Base-by-base conservation (phyloP, 2,329 filamentous ascomycete genomes). In the Pseudogymnoascus sp. region DNA sequence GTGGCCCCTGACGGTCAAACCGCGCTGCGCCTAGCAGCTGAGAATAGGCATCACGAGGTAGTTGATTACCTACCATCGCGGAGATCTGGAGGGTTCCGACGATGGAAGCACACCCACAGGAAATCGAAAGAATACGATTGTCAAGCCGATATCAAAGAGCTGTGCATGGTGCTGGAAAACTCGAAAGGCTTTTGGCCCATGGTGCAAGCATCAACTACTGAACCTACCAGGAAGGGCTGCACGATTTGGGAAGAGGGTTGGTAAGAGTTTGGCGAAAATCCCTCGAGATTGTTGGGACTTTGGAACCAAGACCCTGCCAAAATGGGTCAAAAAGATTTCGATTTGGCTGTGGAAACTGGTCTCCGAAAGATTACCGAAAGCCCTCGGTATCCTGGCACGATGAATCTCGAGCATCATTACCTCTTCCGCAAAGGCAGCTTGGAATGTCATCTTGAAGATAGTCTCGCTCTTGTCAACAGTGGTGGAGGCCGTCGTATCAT, bases 1-100 rank as follows among this genome's bases (percentile, higher is more conserved):
- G 70, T 80, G 7, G 77, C 78, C 0, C 76, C 77, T 4, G 78
- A 80, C 61, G 79, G 78, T 0, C 74, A 78, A 60, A 72, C 76
- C 0, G 79, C 79, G 0, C 69, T 81, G 12, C 75, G 79, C 1
- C 73, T 82, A 0, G 79, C 79, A 0, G 77, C 77, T 0, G 64
- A 67, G 1, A 73, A 72, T 18, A 72, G 74, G 0, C 78, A 80
- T 62, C 69, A 74, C 14, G 78, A 80, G 6, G 70, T 80, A 2
- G 78, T 81, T 3, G 69, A 70, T 1, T 78, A 76, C 53, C 72
- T 82, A 1, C 79, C 79, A 0, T 44, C 66, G 0, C 69, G 77
- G 0, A 69, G 78, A 0, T 74, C 68, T 2, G 78, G 77, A 3
- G 75, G 73, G 2, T 76, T 74, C 71, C 65, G 68, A 18, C 68